Conservation (phyloP, 139 green algal genomes). For the Chlamydomonas sphaeroides region DNA sequence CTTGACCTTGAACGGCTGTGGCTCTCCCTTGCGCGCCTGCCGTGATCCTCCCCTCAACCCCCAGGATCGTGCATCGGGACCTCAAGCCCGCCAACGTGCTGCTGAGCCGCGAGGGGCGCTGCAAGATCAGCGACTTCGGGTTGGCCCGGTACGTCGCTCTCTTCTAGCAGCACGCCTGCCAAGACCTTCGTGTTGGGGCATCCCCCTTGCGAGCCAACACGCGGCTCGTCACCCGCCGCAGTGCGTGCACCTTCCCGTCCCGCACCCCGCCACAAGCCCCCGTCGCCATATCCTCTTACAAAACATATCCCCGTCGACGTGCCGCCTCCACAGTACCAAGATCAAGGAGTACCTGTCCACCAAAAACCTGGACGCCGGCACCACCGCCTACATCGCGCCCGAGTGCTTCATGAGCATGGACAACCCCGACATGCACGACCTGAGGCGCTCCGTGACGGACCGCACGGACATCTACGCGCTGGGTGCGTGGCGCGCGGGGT, state of each 20-base stretch:
- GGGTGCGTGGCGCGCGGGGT: not conserved
- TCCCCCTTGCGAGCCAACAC: too few relatives aligned
- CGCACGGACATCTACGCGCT: slow-evolving; percentile 38
- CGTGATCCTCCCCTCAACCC: too few relatives aligned
- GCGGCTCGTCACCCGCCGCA: too few relatives aligned
- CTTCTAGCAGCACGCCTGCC: too few relatives aligned
- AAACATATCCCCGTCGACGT: too few relatives aligned
- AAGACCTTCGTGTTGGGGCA: too few relatives aligned
- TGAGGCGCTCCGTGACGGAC: slow-evolving; percentile 29
- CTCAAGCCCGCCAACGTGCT: slow-evolving; percentile 43
- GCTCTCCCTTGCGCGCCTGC: too few relatives aligned
- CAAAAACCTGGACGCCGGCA: slow-evolving; percentile 52
- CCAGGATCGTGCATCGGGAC: slow-evolving; percentile 25
- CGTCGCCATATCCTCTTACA: too few relatives aligned
- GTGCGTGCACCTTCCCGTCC: too few relatives aligned
- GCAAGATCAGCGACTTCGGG: slow-evolving; percentile 38
- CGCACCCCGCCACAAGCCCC: too few relatives aligned
- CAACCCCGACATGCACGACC: slow-evolving; percentile 44
- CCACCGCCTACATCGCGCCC: slow-evolving; percentile 55
- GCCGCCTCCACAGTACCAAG: slow-evolving; percentile 21
- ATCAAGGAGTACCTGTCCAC: slow-evolving; percentile 49
- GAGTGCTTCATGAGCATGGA: slow-evolving; percentile 48
- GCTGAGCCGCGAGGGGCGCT: slow-evolving; percentile 33
- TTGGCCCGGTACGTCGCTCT: slow-evolving; percentile 16
- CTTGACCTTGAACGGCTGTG: too few relatives aligned